phyloP scores from a whole-genome alignment of 1,284 basidiomycete species.

The Cutaneotrichosporon cutaneum region DNA sequence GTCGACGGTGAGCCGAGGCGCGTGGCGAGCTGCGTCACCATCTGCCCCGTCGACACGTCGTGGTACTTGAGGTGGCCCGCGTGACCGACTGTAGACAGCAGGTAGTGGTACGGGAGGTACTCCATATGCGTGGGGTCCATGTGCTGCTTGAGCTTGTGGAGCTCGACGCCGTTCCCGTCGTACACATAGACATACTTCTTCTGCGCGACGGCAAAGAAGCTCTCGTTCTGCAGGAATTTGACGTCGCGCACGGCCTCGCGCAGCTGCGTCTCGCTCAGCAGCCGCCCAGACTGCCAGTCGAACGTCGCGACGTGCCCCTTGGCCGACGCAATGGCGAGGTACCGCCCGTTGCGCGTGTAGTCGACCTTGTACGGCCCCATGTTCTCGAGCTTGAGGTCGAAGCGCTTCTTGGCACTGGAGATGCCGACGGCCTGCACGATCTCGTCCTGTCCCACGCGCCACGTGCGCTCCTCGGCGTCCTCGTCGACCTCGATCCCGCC shows the following conservation, averaged over 20 bases:
- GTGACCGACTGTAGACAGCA: conserved; percentile 82
- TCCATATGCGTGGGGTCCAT: conserved; percentile 88
- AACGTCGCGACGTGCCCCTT: conserved; percentile 91
- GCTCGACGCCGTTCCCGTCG: conserved; percentile 87
- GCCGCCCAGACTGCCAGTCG: conserved; percentile 85
- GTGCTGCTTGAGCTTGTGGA: conserved; percentile 70
- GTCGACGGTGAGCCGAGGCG: conserved; percentile 80
- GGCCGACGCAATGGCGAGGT: conserved; percentile 77
- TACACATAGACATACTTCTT: conserved; percentile 97
- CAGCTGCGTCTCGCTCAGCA: conserved; percentile 86
- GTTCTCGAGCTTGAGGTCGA: conserved; percentile 72
- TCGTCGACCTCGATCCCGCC: conserved; percentile 52
- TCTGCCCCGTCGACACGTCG: conserved; percentile 88
- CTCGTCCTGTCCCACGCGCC: conserved; percentile 80
- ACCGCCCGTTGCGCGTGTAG: conserved; percentile 90
- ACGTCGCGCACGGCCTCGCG: conserved; percentile 84
- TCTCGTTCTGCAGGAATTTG: conserved; percentile 92
- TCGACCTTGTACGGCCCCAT: conserved; percentile 70
- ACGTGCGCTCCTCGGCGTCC: conserved; percentile 68
- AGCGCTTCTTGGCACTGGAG: conserved; percentile 70
- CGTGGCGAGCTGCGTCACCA: conserved; percentile 86
- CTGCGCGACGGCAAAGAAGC: conserved; percentile 92
- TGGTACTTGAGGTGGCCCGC: conserved; percentile 92
- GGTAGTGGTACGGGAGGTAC: conserved; percentile 94
- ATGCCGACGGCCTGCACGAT: conserved; percentile 68